Percentiles rank a stretch among this genome's conserved stretches.
Evolutionary conservation across 2,329 filamentous ascomycete species (phyloP).

Genomic region (Cladosporium sp.): DNA sequence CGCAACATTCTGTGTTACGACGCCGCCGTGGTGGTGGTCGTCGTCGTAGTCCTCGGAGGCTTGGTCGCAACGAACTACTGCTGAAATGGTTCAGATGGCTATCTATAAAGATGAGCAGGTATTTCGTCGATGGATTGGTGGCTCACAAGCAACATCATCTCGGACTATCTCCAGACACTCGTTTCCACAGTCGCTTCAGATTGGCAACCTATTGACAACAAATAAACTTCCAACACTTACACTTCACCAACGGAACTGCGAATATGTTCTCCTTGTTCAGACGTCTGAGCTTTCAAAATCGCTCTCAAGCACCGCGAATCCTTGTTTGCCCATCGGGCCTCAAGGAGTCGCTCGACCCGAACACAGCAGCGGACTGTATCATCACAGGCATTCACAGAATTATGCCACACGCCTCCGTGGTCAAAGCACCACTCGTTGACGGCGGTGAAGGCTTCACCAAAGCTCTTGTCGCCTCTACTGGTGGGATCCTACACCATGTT

Average conservation of each 20-base stretch:
- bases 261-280: constrained; percentile 12
- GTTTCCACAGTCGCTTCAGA: not conserved
- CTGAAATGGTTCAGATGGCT: not conserved
- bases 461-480: constrained; percentile 47
- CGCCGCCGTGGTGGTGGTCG: not conserved
- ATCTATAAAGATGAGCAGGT: not conserved
- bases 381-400: constrained; percentile 50
- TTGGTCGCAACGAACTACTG: not conserved
- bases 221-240: not conserved
- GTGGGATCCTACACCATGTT: constrained; percentile 41
- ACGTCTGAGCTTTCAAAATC: constrained; percentile 12
- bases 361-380: constrained; percentile 53
- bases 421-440: constrained; percentile 54
- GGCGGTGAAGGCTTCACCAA: constrained; percentile 55
- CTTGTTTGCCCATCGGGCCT: constrained; percentile 56
- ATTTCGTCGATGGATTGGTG: not conserved
- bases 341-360: constrained; percentile 54
- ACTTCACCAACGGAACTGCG: not conserved
- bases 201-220: not conserved
- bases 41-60: not conserved
- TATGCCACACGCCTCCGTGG: constrained; percentile 44
- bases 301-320: constrained; percentile 39
- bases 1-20: not conserved
- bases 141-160: not conserved
- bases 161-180: not conserved